phyloP scores from a whole-genome alignment of 441 rosid species.

The Codiaeum variegatum region DNA sequence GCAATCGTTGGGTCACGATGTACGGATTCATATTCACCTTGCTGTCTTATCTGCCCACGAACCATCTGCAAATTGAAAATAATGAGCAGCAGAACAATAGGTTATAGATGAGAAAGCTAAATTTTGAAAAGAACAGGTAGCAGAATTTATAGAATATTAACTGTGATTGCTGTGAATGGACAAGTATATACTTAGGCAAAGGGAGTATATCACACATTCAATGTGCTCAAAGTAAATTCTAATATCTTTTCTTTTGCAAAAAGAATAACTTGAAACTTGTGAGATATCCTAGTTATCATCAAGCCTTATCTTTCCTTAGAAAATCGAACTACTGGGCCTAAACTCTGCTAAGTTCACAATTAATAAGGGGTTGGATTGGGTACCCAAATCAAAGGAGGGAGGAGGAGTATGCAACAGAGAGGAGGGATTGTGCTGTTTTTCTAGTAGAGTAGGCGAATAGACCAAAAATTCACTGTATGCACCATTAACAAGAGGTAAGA shows the following conservation, averaged over 20 bases:
- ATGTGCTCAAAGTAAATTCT: neutral
- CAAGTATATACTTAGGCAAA: neutral
- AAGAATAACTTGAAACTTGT: neutral
- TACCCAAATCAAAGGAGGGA: neutral
- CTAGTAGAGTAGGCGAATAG: neutral
- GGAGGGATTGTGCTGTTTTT: neutral
- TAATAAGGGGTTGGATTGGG: neutral
- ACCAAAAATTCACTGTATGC: neutral
- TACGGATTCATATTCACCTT: slow-evolving; percentile 65
- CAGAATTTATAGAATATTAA: neutral
- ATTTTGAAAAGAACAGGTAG: no score
- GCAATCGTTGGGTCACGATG: slow-evolving; percentile 52
- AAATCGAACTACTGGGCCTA: neutral
- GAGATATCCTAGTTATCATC: neutral
- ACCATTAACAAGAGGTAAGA: neutral
- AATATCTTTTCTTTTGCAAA: no score
- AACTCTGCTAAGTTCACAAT: neutral
- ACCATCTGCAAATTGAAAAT: neutral
- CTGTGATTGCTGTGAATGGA: neutral
- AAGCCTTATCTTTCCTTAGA: neutral
- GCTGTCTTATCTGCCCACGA: slow-evolving; percentile 42
- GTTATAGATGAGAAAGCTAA: neutral
- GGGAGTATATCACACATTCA: neutral
- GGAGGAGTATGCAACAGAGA: neutral
- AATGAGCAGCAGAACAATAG: neutral